Conservation (phyloP, 306 rosid genomes). For the peach (Prunus persica) region DNA sequence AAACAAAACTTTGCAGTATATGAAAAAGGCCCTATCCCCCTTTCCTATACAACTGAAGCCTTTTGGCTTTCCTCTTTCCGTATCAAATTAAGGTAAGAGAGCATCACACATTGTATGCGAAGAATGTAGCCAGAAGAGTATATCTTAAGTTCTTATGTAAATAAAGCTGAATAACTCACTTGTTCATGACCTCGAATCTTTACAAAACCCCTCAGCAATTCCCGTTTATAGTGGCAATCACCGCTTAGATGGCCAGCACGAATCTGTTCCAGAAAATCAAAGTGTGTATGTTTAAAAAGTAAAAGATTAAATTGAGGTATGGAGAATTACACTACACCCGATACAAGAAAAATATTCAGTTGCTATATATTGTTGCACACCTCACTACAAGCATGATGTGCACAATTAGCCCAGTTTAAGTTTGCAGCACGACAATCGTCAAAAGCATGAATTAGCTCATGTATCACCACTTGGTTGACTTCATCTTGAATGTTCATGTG, state of each 20-base stretch:
- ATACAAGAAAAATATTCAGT: not conserved
- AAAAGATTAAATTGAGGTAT: not conserved
- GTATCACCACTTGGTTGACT: slow-evolving; percentile 72
- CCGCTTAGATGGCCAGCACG: slow-evolving; percentile 92
- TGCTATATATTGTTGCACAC: slow-evolving; percentile 26
- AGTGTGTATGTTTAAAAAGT: not conserved
- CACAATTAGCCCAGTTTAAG: slow-evolving; percentile 78
- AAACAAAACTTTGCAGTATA: not conserved
- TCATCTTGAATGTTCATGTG: slow-evolving; percentile 59
- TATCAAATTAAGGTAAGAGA: not conserved
- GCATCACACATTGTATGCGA: not conserved
- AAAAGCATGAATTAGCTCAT: slow-evolving; percentile 85
- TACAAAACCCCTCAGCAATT: slow-evolving; percentile 57
- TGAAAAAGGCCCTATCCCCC: too few relatives aligned
- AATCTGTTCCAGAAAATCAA: slow-evolving; percentile 44
- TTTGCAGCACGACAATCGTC: slow-evolving; percentile 83
- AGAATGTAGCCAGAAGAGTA: not conserved
- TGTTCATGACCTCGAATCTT: slow-evolving; percentile 79
- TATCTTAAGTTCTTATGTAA: not conserved
- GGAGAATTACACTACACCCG: slow-evolving; percentile 3
- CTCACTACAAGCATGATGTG: slow-evolving; percentile 98
- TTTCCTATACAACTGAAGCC: not conserved
- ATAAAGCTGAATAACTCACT: slow-evolving; percentile 33
- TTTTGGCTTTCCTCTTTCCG: not conserved
- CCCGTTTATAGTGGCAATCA: slow-evolving; percentile 89